phyloP scores from a whole-genome alignment of 2,329 filamentous ascomycete genomes.

The Apiospora rasikravindrae region DNA sequence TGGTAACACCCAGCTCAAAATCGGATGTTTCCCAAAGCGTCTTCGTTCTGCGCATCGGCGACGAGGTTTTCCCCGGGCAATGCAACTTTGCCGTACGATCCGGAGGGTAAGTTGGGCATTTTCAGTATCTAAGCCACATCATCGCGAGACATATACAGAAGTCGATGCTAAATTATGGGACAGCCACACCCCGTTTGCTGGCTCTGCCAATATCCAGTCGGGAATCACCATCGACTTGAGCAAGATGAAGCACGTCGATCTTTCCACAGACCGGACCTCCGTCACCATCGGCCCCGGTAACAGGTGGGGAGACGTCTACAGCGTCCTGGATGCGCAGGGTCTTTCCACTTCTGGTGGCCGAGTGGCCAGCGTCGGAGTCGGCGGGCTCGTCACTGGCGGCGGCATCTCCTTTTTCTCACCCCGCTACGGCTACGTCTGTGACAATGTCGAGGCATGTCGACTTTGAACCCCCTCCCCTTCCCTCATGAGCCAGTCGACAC shows the following conservation, averaged over 20 bases:
- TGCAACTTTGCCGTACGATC: background rate
- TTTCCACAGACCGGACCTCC: background rate
- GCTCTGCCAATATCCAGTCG: background rate
- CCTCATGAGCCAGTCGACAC: no score
- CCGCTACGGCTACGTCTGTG: background rate
- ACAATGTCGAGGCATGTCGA: no score
- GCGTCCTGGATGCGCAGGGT: no score
- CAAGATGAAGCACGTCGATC: background rate
- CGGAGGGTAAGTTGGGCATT: no score
- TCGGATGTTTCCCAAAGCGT: background rate
- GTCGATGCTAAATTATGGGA: background rate
- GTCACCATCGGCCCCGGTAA: background rate
- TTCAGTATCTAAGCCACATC: no score
- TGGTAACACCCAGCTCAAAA: background rate
- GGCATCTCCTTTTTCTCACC: background rate
- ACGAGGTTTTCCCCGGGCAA: no score
- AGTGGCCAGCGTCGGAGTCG: background rate
- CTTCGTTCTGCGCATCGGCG: no score
- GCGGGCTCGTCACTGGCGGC: background rate
- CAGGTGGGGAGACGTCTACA: background rate
- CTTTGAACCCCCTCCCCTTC: no score
- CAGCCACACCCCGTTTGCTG: background rate
- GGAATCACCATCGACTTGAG: background rate
- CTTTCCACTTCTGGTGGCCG: background rate
- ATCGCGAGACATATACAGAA: no score